These are phyloP conservation scores for Eragrostis curvula DNA, from an alignment of 176 grass and related monocot genomes.

Conservation along the genomic window DNA sequence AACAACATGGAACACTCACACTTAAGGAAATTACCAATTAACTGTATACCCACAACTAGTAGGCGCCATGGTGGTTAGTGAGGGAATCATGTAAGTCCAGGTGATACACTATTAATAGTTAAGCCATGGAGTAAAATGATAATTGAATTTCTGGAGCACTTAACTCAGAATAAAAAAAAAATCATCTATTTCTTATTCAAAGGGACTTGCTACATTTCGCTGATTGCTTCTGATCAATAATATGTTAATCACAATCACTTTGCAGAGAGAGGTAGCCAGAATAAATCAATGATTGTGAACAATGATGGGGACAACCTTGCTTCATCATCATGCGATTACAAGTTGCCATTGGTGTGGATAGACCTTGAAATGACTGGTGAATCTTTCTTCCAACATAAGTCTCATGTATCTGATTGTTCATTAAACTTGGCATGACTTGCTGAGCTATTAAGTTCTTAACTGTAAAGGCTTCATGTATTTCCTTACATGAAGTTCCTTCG, in stretches of 20 bases:
- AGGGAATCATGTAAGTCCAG: slow-evolving; percentile 26
- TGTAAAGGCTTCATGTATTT: background rate
- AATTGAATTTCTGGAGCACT: background rate
- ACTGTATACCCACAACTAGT: background rate
- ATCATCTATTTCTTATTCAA: background rate
- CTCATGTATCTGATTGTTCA: background rate
- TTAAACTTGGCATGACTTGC: background rate
- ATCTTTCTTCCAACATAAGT: background rate
- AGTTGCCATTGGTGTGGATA: slow-evolving; percentile 7
- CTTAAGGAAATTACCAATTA: slow-evolving; percentile 4
- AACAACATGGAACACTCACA: background rate
- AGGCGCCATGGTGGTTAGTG: background rate
- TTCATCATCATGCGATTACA: background rate
- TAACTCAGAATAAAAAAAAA: background rate
- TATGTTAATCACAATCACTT: background rate
- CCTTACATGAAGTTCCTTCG: background rate
- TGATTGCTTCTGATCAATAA: background rate
- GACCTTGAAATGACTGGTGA: slow-evolving; percentile 4
- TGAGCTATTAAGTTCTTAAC: slow-evolving; percentile 1
- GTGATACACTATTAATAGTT: background rate
- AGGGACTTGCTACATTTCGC: background rate
- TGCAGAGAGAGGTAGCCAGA: background rate
- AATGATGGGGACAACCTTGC: background rate
- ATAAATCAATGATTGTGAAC: background rate
- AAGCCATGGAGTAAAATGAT: background rate